Conservation (phyloP, 75 land plant species). For the Sequoia sempervirens region DNA sequence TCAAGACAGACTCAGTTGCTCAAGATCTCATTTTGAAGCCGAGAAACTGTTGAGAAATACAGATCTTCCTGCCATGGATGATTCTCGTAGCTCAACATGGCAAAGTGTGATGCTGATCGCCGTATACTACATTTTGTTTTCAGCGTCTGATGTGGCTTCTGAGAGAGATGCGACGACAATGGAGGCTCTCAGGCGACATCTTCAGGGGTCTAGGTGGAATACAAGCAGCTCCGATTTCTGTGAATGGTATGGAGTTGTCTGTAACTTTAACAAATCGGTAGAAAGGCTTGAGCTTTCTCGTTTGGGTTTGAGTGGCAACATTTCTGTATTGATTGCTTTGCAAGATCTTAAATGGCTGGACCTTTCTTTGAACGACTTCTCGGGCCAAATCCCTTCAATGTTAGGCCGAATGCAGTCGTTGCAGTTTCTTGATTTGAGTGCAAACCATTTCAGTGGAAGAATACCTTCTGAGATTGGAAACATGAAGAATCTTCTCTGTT, state of each 20-base stretch:
- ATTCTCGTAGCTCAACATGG: neutral
- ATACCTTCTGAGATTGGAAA: conserved; percentile 49
- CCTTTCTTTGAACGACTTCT: conserved; percentile 50
- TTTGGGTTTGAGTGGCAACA: conserved; percentile 41
- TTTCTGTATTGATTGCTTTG: conserved; percentile 42
- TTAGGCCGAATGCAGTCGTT: conserved; percentile 46
- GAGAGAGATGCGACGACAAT: conserved; percentile 36
- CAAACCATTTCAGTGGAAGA: conserved; percentile 41
- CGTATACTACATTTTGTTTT: neutral
- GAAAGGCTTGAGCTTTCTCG: conserved; percentile 49
- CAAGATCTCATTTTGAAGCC: neutral
- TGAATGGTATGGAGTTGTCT: conserved; percentile 55
- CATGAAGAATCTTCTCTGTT: conserved; percentile 28
- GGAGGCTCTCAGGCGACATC: conserved; percentile 29
- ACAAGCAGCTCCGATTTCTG: conserved; percentile 38
- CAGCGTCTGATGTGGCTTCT: conserved; percentile 9
- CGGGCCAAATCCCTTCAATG: conserved; percentile 48
- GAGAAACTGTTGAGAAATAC: neutral
- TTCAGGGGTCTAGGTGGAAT: conserved; percentile 35
- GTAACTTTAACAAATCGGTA: conserved; percentile 35
- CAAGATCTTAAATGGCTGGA: conserved; percentile 43
- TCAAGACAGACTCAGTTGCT: neutral
- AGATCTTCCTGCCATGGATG: neutral
- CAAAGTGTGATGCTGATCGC: neutral
- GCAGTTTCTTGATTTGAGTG: conserved; percentile 61